Conservation (phyloP, 164 flowering plant species). For the Saururus chinensis region DNA sequence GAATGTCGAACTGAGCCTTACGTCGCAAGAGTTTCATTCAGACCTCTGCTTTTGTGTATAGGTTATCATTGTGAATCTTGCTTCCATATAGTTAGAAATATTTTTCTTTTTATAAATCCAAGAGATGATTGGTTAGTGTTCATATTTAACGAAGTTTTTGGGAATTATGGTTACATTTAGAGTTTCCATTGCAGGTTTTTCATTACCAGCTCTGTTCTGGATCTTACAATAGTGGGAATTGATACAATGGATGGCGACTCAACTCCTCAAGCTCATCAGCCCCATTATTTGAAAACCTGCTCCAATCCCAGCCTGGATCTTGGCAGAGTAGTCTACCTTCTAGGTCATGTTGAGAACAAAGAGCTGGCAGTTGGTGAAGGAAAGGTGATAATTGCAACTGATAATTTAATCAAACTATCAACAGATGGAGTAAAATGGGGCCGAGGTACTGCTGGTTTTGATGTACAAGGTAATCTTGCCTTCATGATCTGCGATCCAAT, state of each 20-base stretch:
- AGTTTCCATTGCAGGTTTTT: constrained; percentile 61
- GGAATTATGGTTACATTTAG: too few relatives aligned
- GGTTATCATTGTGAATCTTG: neutral
- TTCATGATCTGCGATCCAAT: constrained; percentile 98
- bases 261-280: constrained; percentile 45
- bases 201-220: constrained; percentile 88
- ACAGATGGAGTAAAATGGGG: constrained; percentile 79
- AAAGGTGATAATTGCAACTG: constrained; percentile 93
- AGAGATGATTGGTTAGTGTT: too few relatives aligned
- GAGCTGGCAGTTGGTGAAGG: constrained; percentile 83
- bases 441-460: constrained; percentile 96
- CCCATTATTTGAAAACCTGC: constrained; percentile 73
- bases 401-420: constrained; percentile 84
- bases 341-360: constrained; percentile 59
- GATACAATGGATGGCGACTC: constrained; percentile 71
- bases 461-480: constrained; percentile 89
- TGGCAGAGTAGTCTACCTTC: constrained; percentile 67
- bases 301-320: constrained; percentile 69
- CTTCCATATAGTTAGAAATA: neutral
- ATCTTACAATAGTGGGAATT: constrained; percentile 86
- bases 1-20: too few relatives aligned
- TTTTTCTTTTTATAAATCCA: neutral
- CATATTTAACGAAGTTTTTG: too few relatives aligned
- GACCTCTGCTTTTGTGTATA: neutral
- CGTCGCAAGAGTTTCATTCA: too few relatives aligned